Evolutionary conservation across 1,139 yeast genomes (phyloP).

Genomic region (Zygoascus sp.): DNA sequence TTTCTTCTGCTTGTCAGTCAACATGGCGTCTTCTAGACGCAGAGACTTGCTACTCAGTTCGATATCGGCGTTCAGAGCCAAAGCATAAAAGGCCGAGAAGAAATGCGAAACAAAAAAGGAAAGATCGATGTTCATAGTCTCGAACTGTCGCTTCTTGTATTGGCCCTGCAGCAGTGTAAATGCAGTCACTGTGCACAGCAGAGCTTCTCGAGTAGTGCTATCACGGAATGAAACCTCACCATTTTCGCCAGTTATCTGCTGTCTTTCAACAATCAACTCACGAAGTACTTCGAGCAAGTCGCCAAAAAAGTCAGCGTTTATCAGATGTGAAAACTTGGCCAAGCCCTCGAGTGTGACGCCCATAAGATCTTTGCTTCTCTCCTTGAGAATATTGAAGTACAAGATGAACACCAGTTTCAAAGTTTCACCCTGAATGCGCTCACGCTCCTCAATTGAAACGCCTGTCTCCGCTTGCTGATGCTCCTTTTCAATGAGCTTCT

Average conservation of each 20-base stretch:
- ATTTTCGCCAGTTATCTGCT: slow-evolving; percentile 33
- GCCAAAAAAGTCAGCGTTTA: slow-evolving; percentile 86
- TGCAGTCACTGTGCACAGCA: slow-evolving; percentile 84
- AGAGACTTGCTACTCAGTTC: slow-evolving; percentile 80
- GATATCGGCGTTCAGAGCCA: slow-evolving; percentile 75
- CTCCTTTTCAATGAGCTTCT: slow-evolving; percentile 83
- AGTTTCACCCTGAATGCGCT: slow-evolving; percentile 77
- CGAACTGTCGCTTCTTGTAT: slow-evolving; percentile 37
- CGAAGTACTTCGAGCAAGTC: slow-evolving; percentile 85
- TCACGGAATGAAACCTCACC: slow-evolving; percentile 26
- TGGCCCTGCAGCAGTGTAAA: slow-evolving; percentile 81
- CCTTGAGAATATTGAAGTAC: slow-evolving; percentile 72
- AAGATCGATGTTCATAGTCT: slow-evolving; percentile 38
- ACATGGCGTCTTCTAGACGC: slow-evolving; percentile 71
- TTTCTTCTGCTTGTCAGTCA: slow-evolving; percentile 45
- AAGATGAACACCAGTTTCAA: slow-evolving; percentile 65
- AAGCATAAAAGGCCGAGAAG: slow-evolving; percentile 58
- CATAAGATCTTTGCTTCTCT: slow-evolving; percentile 60
- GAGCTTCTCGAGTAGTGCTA: slow-evolving; percentile 57
- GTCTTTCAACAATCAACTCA: slow-evolving; percentile 59
- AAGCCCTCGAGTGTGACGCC: slow-evolving; percentile 89
- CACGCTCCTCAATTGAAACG: slow-evolving; percentile 82
- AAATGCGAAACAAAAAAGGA: slow-evolving; percentile 65
- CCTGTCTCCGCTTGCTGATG: slow-evolving; percentile 82
- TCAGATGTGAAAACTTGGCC: slow-evolving; percentile 85